These are phyloP conservation scores for Cupressus sempervirens DNA, from an alignment of 75 land plant species.

Conservation along the genomic window DNA sequence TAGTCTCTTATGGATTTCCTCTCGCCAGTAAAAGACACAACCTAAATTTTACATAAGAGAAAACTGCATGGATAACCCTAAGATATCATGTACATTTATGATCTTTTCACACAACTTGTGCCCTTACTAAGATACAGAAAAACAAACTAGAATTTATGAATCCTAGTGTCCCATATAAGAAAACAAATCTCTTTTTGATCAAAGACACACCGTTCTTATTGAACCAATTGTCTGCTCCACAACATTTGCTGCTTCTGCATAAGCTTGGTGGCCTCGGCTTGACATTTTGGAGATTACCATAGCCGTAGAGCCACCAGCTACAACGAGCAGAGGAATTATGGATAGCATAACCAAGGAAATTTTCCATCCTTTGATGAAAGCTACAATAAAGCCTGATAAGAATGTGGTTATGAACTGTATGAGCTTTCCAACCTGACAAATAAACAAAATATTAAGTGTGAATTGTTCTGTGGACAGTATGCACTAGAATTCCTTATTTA, in stretches of 20 bases:
- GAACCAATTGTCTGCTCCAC: slow-evolving; percentile 60
- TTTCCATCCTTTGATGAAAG: slow-evolving; percentile 60
- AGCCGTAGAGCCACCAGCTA: slow-evolving; percentile 39
- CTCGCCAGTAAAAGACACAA: slow-evolving; percentile 90
- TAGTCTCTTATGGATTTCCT: slow-evolving; percentile 59
- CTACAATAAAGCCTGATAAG: slow-evolving; percentile 46
- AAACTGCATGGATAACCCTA: not conserved
- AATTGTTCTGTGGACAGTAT: not conserved
- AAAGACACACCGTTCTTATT: slow-evolving; percentile 48
- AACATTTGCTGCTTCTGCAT: slow-evolving; percentile 48
- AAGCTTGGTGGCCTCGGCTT: slow-evolving; percentile 42
- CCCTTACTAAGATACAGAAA: not conserved
- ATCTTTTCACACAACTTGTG: not conserved
- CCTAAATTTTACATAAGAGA: slow-evolving; percentile 32
- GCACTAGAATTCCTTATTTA: not conserved
- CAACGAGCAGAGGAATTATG: slow-evolving; percentile 39
- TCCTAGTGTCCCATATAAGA: not conserved
- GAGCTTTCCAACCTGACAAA: slow-evolving; percentile 60
- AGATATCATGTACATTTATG: not conserved
- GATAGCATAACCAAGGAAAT: slow-evolving; percentile 51
- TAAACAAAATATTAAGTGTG: slow-evolving; percentile 8
- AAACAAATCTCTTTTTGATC: not conserved
- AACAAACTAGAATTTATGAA: not conserved
- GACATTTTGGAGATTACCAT: slow-evolving; percentile 34
- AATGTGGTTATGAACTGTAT: slow-evolving; percentile 46